phyloP scores from a whole-genome alignment of 164 flowering plant genomes.

The Aristolochia californica region DNA sequence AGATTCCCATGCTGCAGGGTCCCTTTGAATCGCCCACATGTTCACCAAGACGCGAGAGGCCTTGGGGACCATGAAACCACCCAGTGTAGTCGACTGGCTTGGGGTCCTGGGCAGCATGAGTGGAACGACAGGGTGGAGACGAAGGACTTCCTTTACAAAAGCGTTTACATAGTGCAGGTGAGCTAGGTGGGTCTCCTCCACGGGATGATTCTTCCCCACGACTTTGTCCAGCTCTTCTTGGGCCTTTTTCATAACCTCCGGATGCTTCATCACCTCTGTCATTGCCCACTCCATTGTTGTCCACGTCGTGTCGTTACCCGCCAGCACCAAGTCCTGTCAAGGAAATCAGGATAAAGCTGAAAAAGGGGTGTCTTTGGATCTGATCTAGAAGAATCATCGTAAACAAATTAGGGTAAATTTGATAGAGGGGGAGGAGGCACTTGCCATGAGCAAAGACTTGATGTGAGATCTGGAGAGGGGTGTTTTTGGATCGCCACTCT shows the following conservation, averaged over 20 bases:
- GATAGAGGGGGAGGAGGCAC: too few relatives aligned
- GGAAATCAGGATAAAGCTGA: not conserved
- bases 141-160: conserved; percentile 1
- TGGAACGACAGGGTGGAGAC: conserved; percentile 2
- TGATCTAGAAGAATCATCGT: too few relatives aligned
- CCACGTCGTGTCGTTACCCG: conserved; percentile 3
- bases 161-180: conserved; percentile 1
- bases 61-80: not conserved
- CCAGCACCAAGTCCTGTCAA: conserved; percentile 1
- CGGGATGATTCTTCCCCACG: not conserved
- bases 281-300: conserved; percentile 5
- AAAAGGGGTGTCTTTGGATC: too few relatives aligned
- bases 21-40: conserved; percentile 4
- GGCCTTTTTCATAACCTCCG: not conserved
- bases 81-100: not conserved
- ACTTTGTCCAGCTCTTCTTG: not conserved
- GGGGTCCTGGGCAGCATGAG: conserved; percentile 3
- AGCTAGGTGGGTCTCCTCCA: not conserved
- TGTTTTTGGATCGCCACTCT: too few relatives aligned
- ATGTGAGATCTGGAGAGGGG: too few relatives aligned
- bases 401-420: too few relatives aligned
- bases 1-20: not conserved
- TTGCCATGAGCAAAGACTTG: too few relatives aligned
- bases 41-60: conserved; percentile 1
- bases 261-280: conserved; percentile 2